A percentile compares a stretch with the other conserved stretches of the same genome.
phyloP scores from a whole-genome alignment of 257 asterid genomes.

The Euphrasia confusa region DNA sequence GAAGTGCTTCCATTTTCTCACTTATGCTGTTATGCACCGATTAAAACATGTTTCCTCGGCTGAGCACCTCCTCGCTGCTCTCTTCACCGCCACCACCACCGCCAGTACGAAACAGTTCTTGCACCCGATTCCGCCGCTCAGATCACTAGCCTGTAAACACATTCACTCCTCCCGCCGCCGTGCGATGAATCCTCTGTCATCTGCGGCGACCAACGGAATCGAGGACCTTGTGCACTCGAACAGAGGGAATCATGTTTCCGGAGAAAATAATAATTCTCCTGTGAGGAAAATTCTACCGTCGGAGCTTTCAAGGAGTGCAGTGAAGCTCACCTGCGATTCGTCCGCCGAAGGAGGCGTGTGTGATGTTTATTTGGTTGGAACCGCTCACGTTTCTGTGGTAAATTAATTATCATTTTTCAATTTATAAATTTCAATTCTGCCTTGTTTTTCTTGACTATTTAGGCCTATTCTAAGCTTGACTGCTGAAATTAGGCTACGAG shows the following conservation, averaged over 20 bases:
- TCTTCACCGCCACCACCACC: slow-evolving; percentile 5
- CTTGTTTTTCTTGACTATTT: neutral
- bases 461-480: neutral
- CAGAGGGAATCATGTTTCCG: slow-evolving; percentile 17
- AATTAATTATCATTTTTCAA: neutral
- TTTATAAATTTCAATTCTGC: too few relatives aligned
- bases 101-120: slow-evolving; percentile 21
- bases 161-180: slow-evolving; percentile 25
- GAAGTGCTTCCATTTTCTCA: too few relatives aligned
- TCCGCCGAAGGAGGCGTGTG: slow-evolving; percentile 71
- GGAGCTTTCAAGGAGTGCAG: slow-evolving; percentile 55
- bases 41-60: slow-evolving; percentile 23
- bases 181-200: slow-evolving; percentile 29
- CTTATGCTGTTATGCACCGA: slow-evolving; percentile 26
- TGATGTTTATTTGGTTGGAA: slow-evolving; percentile 80
- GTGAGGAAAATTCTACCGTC: slow-evolving; percentile 59
- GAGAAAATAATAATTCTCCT: slow-evolving; percentile 19
- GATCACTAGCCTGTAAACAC: slow-evolving; percentile 13
- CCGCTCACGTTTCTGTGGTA: slow-evolving; percentile 87
- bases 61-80: slow-evolving; percentile 1
- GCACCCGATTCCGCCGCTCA: slow-evolving; percentile 21
- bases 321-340: slow-evolving; percentile 67
- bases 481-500: neutral
- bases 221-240: slow-evolving; percentile 53
- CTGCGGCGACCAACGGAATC: slow-evolving; percentile 28